These are phyloP conservation scores for Tuber microsphaerosporum DNA, from an alignment of 495 filamentous ascomycete species.

Conservation along the genomic window DNA sequence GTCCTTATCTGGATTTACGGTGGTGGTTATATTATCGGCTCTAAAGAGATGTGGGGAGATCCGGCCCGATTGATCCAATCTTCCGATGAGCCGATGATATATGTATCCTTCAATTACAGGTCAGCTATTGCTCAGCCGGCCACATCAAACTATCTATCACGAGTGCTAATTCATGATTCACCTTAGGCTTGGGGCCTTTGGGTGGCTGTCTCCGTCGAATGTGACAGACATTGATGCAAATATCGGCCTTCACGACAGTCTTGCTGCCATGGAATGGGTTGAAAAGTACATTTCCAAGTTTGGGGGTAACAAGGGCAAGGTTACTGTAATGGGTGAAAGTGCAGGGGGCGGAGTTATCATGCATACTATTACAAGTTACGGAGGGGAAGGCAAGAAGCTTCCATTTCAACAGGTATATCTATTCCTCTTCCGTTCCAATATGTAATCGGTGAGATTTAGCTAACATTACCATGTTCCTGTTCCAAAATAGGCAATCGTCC, in stretches of 20 bases:
- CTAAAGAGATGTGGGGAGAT: conserved; percentile 47
- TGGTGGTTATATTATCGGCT: conserved; percentile 52
- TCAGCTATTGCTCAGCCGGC: conserved; percentile 29
- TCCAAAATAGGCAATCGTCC: conserved; percentile 31
- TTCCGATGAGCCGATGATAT: conserved; percentile 53
- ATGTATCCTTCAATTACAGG: conserved; percentile 58
- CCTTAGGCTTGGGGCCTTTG: conserved; percentile 52
- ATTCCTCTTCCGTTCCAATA: neutral
- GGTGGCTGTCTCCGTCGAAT: conserved; percentile 50
- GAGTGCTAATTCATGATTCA: neutral
- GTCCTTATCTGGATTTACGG: conserved; percentile 59
- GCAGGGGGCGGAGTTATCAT: conserved; percentile 56
- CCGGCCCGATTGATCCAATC: conserved; percentile 48
- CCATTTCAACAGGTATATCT: conserved; percentile 33
- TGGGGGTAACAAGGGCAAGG: conserved; percentile 56
- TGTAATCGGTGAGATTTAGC: neutral
- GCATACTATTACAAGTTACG: conserved; percentile 32
- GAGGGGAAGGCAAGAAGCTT: conserved; percentile 19
- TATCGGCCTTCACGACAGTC: conserved; percentile 59
- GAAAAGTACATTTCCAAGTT: conserved; percentile 62
- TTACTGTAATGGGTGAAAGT: conserved; percentile 63
- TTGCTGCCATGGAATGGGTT: conserved; percentile 66
- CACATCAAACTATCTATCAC: neutral
- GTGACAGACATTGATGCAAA: conserved; percentile 53
- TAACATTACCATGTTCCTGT: neutral